These are phyloP conservation scores for Miscanthus lutarioriparius DNA, from an alignment of 176 grass and related monocot species.

Conservation along the genomic window DNA sequence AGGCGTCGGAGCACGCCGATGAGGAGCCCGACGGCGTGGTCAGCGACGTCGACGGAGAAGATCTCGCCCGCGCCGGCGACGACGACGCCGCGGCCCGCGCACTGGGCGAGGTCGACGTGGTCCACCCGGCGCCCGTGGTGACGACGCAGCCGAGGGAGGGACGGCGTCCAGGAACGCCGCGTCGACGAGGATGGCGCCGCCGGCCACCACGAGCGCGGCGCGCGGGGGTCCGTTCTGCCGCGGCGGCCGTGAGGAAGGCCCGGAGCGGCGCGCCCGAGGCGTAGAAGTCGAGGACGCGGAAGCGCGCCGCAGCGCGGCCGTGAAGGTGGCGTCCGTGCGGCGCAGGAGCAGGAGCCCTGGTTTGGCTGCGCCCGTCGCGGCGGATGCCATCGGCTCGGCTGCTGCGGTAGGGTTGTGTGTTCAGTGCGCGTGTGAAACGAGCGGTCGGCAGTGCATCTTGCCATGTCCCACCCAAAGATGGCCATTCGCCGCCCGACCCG, in stretches of 20 bases:
- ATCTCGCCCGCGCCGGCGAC: constrained; percentile 39
- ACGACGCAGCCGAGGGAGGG: constrained; percentile 44
- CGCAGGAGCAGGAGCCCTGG: constrained; percentile 31
- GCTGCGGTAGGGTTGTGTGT: background rate
- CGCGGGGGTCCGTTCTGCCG: constrained; percentile 17
- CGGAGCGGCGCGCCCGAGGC: background rate
- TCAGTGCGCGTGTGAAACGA: background rate
- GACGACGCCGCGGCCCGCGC: constrained; percentile 46
- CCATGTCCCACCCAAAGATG: too few species aligned
- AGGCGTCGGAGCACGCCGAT: constrained; percentile 45
- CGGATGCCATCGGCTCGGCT: background rate
- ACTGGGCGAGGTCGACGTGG: constrained; percentile 55
- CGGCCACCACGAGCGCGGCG: constrained; percentile 18
- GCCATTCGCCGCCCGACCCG: too few species aligned
- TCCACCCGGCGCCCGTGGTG: constrained; percentile 49
- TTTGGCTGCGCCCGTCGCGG: too few species aligned
- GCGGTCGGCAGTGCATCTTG: background rate
- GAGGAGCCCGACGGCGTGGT: constrained; percentile 53
- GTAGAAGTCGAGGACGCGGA: constrained; percentile 26
- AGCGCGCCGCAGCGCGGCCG: constrained; percentile 24
- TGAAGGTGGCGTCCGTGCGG: background rate
- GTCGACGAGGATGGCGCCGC: background rate
- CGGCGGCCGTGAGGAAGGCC: constrained; percentile 16
- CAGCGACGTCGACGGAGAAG: constrained; percentile 41
- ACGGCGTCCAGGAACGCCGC: constrained; percentile 20